Evolutionary conservation across 352 stramenopile genomes (phyloP), one percentile per base, ranked within the genome.

Genomic region (Phytophthora megakarya): DNA sequence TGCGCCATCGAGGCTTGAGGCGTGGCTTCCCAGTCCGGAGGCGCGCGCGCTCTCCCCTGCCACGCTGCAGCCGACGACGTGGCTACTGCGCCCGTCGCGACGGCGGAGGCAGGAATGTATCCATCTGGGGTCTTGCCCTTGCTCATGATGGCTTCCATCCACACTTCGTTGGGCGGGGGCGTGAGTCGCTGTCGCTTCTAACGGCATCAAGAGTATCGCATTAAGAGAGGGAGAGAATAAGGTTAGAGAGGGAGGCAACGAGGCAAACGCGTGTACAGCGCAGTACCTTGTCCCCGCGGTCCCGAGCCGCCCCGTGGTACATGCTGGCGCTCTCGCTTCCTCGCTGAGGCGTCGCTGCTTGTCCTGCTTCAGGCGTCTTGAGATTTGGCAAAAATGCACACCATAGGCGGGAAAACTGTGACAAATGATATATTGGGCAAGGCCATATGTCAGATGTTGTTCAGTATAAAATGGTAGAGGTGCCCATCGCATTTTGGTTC

Each of bases 141-240:
- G 75, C 66, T 92, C 72, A 89, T 84, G 38, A 92, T 89, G 11
- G 81, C 83, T 66, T 87, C 71, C 43, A 92, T 73, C 83, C 83
- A 90, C 53, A 78, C 74, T 49, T 87, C 75, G 50, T 88, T 90
- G 6, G 80, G 71, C 40, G 81, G 67, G 45, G 62, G 62, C 39
- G 65, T 65, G 11, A 74, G 60, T 3, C 65, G 69, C 59, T 74
- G 69, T 15, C 65, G 69, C 54, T 76, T 67, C 57, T 60, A 26
- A 26, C n/a, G 26, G 19, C 13, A 44, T 57, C 5, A 54, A 19
- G 6, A 45, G 30, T 58, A 23, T n/a, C n/a, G n/a, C n/a, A n/a
- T n/a, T n/a, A n/a, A n/a, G n/a, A 43, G 23, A 55, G 15, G 11
- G 44, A 39, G 11, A 25, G 25, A 19, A 32, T 21, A 45, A 40